These are phyloP conservation scores for Aspergillus amoenus DNA, from an alignment of 2,329 filamentous ascomycete genomes.

Conservation along the genomic window DNA sequence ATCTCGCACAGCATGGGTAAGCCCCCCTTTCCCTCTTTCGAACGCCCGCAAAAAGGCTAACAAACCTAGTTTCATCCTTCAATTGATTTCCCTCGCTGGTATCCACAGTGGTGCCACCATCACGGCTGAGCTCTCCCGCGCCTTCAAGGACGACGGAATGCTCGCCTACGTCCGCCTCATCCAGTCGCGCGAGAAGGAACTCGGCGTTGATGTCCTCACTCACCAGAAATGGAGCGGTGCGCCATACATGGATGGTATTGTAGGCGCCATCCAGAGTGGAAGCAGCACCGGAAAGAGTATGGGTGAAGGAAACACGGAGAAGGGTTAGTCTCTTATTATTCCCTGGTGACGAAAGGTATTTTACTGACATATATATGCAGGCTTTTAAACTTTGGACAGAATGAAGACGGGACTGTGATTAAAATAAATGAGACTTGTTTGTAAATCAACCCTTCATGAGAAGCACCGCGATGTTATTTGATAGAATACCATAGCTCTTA, in stretches of 20 bases:
- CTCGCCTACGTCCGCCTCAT: constrained; percentile 94
- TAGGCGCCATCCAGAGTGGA: constrained; percentile 87
- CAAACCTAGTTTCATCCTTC: constrained; percentile 55
- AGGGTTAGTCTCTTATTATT: constrained; percentile 31
- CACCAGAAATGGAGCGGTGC: constrained; percentile 81
- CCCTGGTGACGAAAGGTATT: neutral
- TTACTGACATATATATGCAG: neutral
- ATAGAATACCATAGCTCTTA: neutral
- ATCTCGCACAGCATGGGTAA: constrained; percentile 85
- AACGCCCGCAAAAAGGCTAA: constrained; percentile 16
- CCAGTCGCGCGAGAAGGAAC: constrained; percentile 84
- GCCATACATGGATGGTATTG: constrained; percentile 79
- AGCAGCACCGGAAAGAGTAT: constrained; percentile 88
- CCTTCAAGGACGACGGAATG: constrained; percentile 92
- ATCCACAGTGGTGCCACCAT: constrained; percentile 65
- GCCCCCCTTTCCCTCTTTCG: constrained; percentile 34
- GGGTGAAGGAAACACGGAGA: constrained; percentile 91
- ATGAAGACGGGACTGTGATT: neutral
- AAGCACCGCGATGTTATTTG: neutral
- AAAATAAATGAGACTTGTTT: neutral
- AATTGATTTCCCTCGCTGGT: constrained; percentile 64
- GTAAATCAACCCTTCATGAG: neutral
- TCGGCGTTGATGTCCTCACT: constrained; percentile 87
- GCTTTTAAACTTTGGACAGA: neutral
- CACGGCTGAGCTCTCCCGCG: constrained; percentile 71